phyloP scores from a whole-genome alignment of 352 stramenopile species.

The Saprolegnia parasitica region DNA sequence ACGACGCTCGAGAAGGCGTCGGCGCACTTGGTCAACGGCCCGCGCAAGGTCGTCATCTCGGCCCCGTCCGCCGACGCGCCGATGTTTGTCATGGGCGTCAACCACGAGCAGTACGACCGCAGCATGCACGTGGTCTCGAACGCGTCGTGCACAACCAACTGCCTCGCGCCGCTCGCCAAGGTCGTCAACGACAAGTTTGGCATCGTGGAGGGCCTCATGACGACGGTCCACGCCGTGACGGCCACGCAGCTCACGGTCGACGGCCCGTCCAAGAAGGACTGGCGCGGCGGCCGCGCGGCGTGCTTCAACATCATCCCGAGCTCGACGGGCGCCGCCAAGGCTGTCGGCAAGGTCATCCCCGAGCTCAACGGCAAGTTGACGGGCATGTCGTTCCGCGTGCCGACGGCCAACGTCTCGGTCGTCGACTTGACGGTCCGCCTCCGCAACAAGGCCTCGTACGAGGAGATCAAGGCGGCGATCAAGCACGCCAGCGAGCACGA shows the following conservation, averaged over 20 bases:
- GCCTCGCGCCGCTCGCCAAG: conserved; percentile 97
- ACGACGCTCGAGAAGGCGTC: conserved; percentile 88
- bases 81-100: conserved; percentile 99
- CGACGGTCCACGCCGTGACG: conserved; percentile 98
- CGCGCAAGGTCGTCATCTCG: conserved; percentile 97
- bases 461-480: conserved; percentile 96
- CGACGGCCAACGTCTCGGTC: conserved; percentile 85
- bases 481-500: conserved; percentile 91
- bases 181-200: conserved; percentile 98
- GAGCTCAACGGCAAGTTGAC: conserved; percentile 90
- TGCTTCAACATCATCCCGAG: conserved; percentile 99
- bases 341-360: conserved; percentile 98
- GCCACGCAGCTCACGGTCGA: conserved; percentile 97
- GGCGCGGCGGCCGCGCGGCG: conserved; percentile 94
- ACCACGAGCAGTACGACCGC: conserved; percentile 92
- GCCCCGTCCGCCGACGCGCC: conserved; percentile 97
- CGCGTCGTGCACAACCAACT: conserved; percentile 99
- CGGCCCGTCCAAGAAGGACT: conserved; percentile 98
- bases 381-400: conserved; percentile 89
- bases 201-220: conserved; percentile 98
- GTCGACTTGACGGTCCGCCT: conserved; percentile 85
- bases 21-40: conserved; percentile 89
- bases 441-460: conserved; percentile 91
- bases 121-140: conserved; percentile 97
- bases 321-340: conserved; percentile 97